Base-by-base conservation (phyloP, 495 filamentous ascomycete genomes). In the Xylaria palmicola region DNA sequence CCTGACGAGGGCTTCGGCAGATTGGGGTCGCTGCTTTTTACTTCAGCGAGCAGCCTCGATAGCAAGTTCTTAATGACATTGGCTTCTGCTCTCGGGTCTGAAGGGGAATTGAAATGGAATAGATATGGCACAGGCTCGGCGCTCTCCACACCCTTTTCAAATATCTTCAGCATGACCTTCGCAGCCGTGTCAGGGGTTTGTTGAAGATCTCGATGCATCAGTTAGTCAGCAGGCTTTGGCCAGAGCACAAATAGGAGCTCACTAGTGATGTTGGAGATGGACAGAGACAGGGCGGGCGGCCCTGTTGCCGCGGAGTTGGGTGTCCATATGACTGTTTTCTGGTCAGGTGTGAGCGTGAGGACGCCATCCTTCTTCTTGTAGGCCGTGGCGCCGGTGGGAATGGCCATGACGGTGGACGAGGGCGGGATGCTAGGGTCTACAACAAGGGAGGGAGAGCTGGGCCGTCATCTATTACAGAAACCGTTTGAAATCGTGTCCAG, bases 311-410 rank as follows among this genome's bases (percentile, higher is more conserved):
- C 79, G 61, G 79, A 77, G 17, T 83, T 77, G 0, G 92, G 89
- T 5, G 84, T 90, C 93, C 93, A 98, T 69, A 84, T 86, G 44
- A 98, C 81, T 36, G 84, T 85, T 62, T 81, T 81, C 59, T 82
- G 79, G 76, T 93, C 89, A 34, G 80, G 77, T 27, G 88, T 81
- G 51, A 97, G 77, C 47, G 83, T 83, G 69, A 98, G 80, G 66
- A 83, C 85, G 71, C 94, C 94, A 80, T 97, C 92, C 77, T 93
- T 92, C 81, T 98, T 98, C 79, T 97, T 98, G 82, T 93, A 97
- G 54, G 86, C 81, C 59, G 91, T 88, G 60, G 83, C 82, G 68
- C 86, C 90, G 73, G 83, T 85, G 55, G 83, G 83, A 72, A 86
- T 77, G 70, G 87, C 77, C 82, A 83, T 82, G 32, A 15, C 32